These are phyloP conservation scores for Pochonia chlamydosporia DNA, from an alignment of 2,329 filamentous ascomycete genomes.

Conservation along the genomic window DNA sequence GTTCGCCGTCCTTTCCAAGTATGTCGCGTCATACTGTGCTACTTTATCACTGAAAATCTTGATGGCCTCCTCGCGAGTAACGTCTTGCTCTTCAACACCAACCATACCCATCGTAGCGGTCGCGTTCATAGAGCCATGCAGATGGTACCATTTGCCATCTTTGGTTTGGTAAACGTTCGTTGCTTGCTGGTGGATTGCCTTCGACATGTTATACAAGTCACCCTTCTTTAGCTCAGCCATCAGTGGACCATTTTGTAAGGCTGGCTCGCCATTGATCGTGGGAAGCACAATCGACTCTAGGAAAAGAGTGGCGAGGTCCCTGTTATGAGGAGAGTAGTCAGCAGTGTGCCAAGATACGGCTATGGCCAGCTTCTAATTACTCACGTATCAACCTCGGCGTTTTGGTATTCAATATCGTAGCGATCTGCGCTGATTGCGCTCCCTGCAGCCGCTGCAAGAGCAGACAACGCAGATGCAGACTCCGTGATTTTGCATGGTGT, in stretches of 20 bases:
- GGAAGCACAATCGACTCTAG: background rate
- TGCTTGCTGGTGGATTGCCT: slow-evolving; percentile 23
- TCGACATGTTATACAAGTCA: slow-evolving; percentile 6
- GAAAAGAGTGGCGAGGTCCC: background rate
- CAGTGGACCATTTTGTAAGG: background rate
- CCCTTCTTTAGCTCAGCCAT: background rate
- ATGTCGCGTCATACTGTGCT: slow-evolving; percentile 18
- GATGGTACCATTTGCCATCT: slow-evolving; percentile 27
- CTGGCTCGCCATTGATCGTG: background rate
- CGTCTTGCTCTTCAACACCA: slow-evolving; percentile 19
- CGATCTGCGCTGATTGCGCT: background rate
- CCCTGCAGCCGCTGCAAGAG: background rate
- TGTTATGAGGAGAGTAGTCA: background rate
- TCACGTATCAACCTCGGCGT: background rate
- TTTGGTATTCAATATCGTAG: background rate
- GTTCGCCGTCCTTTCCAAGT: slow-evolving; percentile 25
- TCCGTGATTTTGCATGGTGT: background rate
- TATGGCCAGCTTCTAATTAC: background rate
- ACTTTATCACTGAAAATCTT: slow-evolving; percentile 17
- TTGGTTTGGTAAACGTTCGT: slow-evolving; percentile 29
- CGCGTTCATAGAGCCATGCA: slow-evolving; percentile 28
- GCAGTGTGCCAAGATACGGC: background rate
- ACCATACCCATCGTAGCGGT: slow-evolving; percentile 24
- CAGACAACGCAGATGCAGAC: background rate
- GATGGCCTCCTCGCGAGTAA: slow-evolving; percentile 22